Evolutionary conservation across 192 early-diverging fungal species (phyloP).

Genomic region (Coemansia sp.): DNA sequence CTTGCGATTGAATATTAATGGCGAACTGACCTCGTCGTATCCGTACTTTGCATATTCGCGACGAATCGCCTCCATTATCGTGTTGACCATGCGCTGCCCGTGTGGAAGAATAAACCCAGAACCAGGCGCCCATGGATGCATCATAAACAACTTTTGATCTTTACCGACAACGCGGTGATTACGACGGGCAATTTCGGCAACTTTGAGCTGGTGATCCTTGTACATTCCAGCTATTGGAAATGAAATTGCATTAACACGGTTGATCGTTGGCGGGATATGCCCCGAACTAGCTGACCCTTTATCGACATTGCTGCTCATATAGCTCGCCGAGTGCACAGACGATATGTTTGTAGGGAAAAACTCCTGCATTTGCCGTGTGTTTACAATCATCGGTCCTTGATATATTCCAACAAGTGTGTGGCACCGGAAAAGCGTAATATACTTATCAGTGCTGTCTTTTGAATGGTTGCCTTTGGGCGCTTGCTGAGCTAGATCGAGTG

Average conservation of each 20-base stretch:
- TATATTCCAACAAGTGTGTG: constrained; percentile 76
- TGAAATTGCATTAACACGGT: constrained; percentile 74
- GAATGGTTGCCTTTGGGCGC: background rate
- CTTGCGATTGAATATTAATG: constrained; percentile 88
- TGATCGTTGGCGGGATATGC: constrained; percentile 58
- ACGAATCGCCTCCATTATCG: constrained; percentile 73
- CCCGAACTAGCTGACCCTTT: background rate
- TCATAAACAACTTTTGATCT: constrained; percentile 70
- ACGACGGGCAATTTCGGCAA: constrained; percentile 57
- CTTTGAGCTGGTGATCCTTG: constrained; percentile 56
- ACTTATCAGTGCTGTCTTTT: constrained; percentile 9
- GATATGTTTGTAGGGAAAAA: constrained; percentile 61
- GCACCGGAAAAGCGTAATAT: constrained; percentile 68
- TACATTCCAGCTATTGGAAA: constrained; percentile 60
- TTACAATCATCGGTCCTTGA: constrained; percentile 74
- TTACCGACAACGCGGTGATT: constrained; percentile 73
- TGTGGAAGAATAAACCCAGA: constrained; percentile 77
- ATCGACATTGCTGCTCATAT: constrained; percentile 7
- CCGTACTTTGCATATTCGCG: constrained; percentile 74
- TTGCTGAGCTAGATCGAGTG: constrained; percentile 47
- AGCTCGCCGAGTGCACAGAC: constrained; percentile 62
- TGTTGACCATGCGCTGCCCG: constrained; percentile 78
- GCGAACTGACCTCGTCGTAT: constrained; percentile 88
- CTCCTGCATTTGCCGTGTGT: constrained; percentile 61
- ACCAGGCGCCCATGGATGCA: constrained; percentile 67